Conservation (phyloP, 345 rosid genomes). For the Eucalyptus marginata region DNA sequence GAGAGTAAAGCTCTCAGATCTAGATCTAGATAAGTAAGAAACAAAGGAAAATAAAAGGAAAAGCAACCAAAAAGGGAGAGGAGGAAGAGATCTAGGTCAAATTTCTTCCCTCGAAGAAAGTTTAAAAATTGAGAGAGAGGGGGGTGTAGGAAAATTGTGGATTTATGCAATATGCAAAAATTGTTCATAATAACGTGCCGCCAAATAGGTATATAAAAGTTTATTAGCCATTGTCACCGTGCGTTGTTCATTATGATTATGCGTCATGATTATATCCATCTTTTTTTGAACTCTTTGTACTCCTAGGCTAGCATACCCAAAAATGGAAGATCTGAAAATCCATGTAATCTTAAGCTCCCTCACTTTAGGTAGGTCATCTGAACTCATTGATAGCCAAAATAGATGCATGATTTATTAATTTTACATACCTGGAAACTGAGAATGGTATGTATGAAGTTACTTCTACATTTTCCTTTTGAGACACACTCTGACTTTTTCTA, state of each 20-base stretch:
- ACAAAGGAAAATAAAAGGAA: background rate
- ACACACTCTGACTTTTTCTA: background rate
- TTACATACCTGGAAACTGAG: background rate
- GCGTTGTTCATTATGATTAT: background rate
- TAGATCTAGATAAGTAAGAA: background rate
- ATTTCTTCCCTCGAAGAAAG: too few species aligned
- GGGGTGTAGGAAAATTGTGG: background rate
- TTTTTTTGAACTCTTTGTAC: conserved; percentile 11
- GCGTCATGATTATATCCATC: background rate
- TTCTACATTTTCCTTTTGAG: background rate
- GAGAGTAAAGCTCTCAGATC: background rate
- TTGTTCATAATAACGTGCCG: too few species aligned
- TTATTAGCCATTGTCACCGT: background rate
- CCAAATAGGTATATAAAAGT: background rate
- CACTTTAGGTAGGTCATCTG: background rate
- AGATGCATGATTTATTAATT: background rate
- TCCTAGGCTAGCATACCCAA: background rate
- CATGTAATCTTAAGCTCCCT: background rate
- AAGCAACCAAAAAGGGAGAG: background rate
- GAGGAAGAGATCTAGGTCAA: too few species aligned
- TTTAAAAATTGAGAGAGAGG: too few species aligned
- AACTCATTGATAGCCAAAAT: background rate
- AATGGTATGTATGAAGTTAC: background rate
- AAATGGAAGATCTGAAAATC: background rate
- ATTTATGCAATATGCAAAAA: too few species aligned